A percentile compares a stretch with the other conserved stretches of the same genome.
phyloP scores from a whole-genome alignment of 345 rosid genomes.

The Rhodamnia rubescens region DNA sequence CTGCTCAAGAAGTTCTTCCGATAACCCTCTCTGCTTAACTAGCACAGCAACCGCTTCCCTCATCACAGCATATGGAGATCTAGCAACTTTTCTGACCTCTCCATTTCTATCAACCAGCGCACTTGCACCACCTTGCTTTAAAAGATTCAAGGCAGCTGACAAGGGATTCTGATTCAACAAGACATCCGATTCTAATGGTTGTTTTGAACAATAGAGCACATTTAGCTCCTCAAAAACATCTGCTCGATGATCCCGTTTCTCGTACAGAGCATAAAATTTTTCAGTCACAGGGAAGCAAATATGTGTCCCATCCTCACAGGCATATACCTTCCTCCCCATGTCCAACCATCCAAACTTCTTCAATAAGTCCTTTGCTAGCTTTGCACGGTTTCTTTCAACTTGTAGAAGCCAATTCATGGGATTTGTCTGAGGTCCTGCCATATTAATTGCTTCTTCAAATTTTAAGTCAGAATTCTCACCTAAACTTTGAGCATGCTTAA shows the following conservation, averaged over 20 bases:
- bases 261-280: conserved; percentile 33
- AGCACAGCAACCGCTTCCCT: conserved; percentile 42
- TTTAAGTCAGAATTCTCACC: conserved; percentile 10
- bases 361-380: conserved; percentile 70
- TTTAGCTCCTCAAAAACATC: conserved; percentile 17
- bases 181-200: conserved; percentile 10
- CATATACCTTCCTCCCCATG: conserved; percentile 55
- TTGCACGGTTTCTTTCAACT: conserved; percentile 54
- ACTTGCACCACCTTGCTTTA: conserved; percentile 52
- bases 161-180: conserved; percentile 33
- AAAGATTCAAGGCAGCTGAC: conserved; percentile 41
- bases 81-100: conserved; percentile 41
- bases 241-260: conserved; percentile 14
- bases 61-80: conserved; percentile 53
- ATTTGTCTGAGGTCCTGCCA: conserved; percentile 2
- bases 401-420: conserved; percentile 34
- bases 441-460: conserved; percentile 3
- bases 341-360: conserved; percentile 88
- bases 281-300: conserved; percentile 78
- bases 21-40: conserved; percentile 37
- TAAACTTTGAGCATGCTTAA: conserved; percentile 8
- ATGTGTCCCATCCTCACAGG: conserved; percentile 32
- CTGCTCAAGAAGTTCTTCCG: conserved; percentile 45
- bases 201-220: conserved; percentile 7
- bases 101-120: conserved; percentile 32